These are phyloP conservation scores for Annulohypoxylon bovei DNA, from an alignment of 495 filamentous ascomycete species.

Conservation along the genomic window DNA sequence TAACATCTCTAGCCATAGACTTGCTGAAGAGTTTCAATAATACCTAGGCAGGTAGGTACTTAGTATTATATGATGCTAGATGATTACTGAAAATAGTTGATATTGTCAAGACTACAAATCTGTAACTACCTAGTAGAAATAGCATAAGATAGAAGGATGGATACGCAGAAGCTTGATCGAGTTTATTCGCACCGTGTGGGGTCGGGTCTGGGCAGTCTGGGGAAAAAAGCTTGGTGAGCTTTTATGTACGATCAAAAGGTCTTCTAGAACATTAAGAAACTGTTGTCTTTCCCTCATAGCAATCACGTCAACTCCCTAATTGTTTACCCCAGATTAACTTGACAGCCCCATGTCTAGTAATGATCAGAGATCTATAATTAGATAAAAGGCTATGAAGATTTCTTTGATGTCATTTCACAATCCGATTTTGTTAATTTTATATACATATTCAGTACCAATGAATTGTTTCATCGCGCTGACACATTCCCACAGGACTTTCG, in stretches of 20 bases:
- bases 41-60: no score
- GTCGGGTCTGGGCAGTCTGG: background rate
- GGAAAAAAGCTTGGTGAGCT: background rate
- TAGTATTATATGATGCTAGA: background rate
- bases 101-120: background rate
- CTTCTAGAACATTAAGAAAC: background rate
- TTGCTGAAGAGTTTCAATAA: no score
- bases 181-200: background rate
- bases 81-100: background rate
- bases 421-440: background rate
- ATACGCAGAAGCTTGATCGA: no score
- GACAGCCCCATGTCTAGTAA: background rate
- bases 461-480: background rate
- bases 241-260: background rate
- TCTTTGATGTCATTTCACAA: background rate
- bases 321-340: background rate
- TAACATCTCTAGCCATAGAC: no score
- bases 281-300: background rate
- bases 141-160: background rate
- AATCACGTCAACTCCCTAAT: background rate
- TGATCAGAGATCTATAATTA: constrained; percentile 1
- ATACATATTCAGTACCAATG: no score
- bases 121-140: no score
- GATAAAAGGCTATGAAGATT: background rate
- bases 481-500: background rate